These are phyloP conservation scores for Citrus sinensis DNA, from an alignment of 345 rosid species.

Conservation along the genomic window DNA sequence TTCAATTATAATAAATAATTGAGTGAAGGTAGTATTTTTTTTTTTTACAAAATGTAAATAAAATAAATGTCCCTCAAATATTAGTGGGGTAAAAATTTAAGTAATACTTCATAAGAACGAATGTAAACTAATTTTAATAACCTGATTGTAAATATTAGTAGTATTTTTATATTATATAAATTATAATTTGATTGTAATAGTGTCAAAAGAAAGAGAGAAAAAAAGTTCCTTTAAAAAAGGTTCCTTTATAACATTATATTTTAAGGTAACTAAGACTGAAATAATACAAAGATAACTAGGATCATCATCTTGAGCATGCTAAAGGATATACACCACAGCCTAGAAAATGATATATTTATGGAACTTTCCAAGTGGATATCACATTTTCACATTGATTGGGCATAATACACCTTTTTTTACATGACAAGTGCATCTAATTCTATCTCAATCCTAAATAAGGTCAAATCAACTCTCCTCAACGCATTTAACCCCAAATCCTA, in stretches of 20 bases:
- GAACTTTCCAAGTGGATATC: background rate
- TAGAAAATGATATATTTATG: background rate
- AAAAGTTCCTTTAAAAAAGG: too few relatives aligned
- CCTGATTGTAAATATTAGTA: too few relatives aligned
- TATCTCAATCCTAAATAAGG: background rate
- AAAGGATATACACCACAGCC: background rate
- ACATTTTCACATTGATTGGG: background rate
- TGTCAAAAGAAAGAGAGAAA: too few relatives aligned
- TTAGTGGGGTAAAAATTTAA: too few relatives aligned
- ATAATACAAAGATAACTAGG: background rate
- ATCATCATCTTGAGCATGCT: background rate
- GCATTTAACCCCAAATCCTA: background rate
- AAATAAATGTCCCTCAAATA: accelerated
- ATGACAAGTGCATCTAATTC: background rate
- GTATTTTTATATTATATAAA: too few relatives aligned
- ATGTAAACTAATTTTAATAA: too few relatives aligned
- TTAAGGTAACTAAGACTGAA: background rate
- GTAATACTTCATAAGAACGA: too few relatives aligned
- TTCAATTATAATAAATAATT: too few relatives aligned
- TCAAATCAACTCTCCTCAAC: background rate
- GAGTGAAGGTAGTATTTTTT: too few relatives aligned
- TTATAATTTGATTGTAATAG: too few relatives aligned
- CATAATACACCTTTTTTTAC: background rate
- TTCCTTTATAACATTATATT: too few relatives aligned
- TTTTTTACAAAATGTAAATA: too few relatives aligned